These are phyloP conservation scores for Aspergillus sparsus DNA, from an alignment of 495 filamentous ascomycete genomes.

Conservation along the genomic window DNA sequence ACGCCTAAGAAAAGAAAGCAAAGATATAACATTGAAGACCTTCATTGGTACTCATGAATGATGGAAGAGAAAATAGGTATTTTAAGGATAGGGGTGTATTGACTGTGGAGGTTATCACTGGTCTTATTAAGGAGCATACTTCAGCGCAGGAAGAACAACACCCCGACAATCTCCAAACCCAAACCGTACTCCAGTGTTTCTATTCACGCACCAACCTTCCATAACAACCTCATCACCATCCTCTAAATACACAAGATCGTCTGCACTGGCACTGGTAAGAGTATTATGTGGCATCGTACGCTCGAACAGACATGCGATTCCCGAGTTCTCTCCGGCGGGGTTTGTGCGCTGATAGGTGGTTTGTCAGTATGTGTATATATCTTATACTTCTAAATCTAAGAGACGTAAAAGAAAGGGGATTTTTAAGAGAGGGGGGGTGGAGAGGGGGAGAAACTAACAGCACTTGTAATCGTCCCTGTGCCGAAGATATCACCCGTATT, in stretches of 20 bases:
- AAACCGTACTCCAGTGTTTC: slow-evolving; percentile 14
- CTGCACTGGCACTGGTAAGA: slow-evolving; percentile 4
- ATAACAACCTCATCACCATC: slow-evolving; percentile 33
- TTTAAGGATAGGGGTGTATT: too few relatives aligned
- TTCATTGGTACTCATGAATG: too few relatives aligned
- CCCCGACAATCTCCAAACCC: slow-evolving; percentile 30
- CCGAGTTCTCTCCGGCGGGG: slow-evolving; percentile 17
- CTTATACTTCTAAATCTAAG: too few relatives aligned
- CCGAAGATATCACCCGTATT: slow-evolving; percentile 30
- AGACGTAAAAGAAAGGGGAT: neutral
- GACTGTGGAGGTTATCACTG: too few relatives aligned
- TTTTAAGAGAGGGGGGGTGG: neutral
- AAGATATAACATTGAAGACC: too few relatives aligned
- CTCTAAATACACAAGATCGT: slow-evolving; percentile 22
- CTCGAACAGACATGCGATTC: slow-evolving; percentile 29
- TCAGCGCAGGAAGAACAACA: slow-evolving; percentile 22
- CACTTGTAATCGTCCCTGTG: slow-evolving; percentile 29
- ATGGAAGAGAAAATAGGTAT: too few relatives aligned
- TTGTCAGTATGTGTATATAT: neutral
- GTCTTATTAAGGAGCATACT: neutral
- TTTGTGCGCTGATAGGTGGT: slow-evolving; percentile 13
- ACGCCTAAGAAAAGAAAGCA: too few relatives aligned
- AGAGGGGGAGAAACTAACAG: slow-evolving; percentile 14
- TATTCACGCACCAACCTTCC: slow-evolving; percentile 28
- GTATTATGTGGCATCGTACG: slow-evolving; percentile 14